Base-by-base conservation (phyloP, 176 grass and related monocot species). In the Themeda triandra region DNA sequence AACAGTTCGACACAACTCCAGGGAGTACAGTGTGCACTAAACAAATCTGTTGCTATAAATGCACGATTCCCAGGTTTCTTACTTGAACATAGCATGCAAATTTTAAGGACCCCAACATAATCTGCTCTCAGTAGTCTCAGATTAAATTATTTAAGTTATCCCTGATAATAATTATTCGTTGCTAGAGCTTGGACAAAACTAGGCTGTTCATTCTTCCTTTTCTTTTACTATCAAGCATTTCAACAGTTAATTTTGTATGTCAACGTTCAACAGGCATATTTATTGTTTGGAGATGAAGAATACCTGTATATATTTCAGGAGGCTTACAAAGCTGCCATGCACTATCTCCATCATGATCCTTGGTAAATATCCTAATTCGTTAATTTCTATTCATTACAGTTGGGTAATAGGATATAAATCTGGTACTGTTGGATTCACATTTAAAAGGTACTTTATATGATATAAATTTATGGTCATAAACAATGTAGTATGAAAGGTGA, bases 241-340 rank as follows among this genome's bases (percentile, higher is more conserved):
- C 92, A 86, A 81, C 65, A 66, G 13, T 31, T 44, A 76, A 7
- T 73, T 68, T 71, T 71, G 8, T 76, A 8, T 75, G 54, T 60
- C 48, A 76, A 84, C 68, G 80, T 39, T 63, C 24, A 76, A 85
- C 89, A 98, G 96, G 96, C 96, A 18, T 95, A 95, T 93, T 87
- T 98, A 84, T 88, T 98, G 72, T 98, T 98, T 83, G 96, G 96
- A 80, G 96, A 98, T 78, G 92, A 98, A 87, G 96, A 98, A 73
- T 98, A 95, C 63, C 71, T 98, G 54, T 93, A 88, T 90, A 91
- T 98, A 66, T 95, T 98, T 87, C 91, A 89, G 76, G 91, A 98
- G 77, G 96, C 96, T 90, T 95, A 98, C 84, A 98, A 93, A 88
- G 89, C 96, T 82, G 96, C 75, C 25, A 95, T 98, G 96, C 84